These are phyloP conservation scores for Cutaneotrichosporon cavernicola DNA, from an alignment of 1,284 basidiomycete genomes.

Conservation along the genomic window DNA sequence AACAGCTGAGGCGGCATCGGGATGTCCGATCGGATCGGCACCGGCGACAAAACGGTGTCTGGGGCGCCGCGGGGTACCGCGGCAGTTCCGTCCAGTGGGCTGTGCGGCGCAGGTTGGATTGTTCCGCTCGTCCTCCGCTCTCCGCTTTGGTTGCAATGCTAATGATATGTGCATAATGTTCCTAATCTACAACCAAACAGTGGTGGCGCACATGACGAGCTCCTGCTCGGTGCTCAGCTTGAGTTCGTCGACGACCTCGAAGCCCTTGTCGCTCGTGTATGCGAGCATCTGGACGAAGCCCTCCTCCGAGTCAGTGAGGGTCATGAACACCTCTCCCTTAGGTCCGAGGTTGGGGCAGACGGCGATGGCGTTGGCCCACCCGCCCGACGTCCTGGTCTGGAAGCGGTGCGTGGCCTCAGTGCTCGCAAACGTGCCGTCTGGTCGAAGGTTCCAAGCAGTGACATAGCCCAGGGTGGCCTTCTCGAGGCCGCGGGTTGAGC, in stretches of 20 bases:
- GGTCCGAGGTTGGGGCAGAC: constrained; percentile 38
- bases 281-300: constrained; percentile 47
- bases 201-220: constrained; percentile 12
- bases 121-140: background rate
- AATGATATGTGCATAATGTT: constrained; percentile 3
- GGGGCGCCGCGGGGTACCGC: constrained; percentile 3
- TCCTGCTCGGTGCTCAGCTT: constrained; percentile 14
- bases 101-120: background rate
- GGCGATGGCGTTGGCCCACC: constrained; percentile 54
- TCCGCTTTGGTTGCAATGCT: background rate
- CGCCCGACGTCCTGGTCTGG: constrained; percentile 51
- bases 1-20: background rate
- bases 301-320: constrained; percentile 50
- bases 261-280: constrained; percentile 29
- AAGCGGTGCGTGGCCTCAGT: constrained; percentile 26
- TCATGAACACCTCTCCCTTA: constrained; percentile 37
- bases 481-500: constrained; percentile 49
- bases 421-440: constrained; percentile 23
- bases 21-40: constrained; percentile 3
- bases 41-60: background rate
- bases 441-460: constrained; percentile 43
- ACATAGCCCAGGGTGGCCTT: constrained; percentile 46
- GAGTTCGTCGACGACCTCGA: constrained; percentile 32
- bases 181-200: constrained; percentile 17
- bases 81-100: background rate